These are phyloP conservation scores for Coemansia erecta DNA, from an alignment of 192 early-diverging fungal species.

Conservation along the genomic window DNA sequence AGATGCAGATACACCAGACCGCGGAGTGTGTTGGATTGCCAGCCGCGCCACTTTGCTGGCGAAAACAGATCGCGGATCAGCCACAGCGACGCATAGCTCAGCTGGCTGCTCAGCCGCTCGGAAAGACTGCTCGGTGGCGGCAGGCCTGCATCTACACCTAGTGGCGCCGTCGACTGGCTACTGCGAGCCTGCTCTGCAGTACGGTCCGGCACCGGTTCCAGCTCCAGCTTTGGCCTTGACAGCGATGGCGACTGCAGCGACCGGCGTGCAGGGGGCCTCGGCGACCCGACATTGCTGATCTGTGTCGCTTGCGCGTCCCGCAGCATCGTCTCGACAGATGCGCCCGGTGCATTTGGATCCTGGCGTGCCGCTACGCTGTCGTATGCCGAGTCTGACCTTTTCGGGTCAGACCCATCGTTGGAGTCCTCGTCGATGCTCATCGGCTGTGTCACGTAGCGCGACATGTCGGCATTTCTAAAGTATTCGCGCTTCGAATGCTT, in stretches of 20 bases:
- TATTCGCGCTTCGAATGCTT: constrained; percentile 44
- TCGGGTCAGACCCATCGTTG: background rate
- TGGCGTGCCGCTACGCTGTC: background rate
- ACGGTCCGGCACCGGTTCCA: background rate
- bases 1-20: constrained; percentile 48
- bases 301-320: constrained; percentile 41
- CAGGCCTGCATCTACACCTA: no score
- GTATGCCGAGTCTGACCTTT: background rate
- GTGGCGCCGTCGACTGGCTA: background rate
- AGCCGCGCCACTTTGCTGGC: constrained; percentile 47
- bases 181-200: constrained; percentile 2
- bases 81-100: constrained; percentile 51
- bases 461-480: constrained; percentile 42
- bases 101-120: constrained; percentile 43
- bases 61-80: constrained; percentile 52
- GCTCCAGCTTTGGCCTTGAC: background rate
- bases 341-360: constrained; percentile 9
- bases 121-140: constrained; percentile 1
- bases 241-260: background rate
- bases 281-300: constrained; percentile 12
- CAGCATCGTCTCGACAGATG: constrained; percentile 48
- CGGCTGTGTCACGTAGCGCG: constrained; percentile 41
- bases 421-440: constrained; percentile 32
- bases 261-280: background rate
- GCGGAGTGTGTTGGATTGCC: constrained; percentile 47